phyloP scores from a whole-genome alignment of 208 protist genomes.

The Leishmania gerbilli region DNA sequence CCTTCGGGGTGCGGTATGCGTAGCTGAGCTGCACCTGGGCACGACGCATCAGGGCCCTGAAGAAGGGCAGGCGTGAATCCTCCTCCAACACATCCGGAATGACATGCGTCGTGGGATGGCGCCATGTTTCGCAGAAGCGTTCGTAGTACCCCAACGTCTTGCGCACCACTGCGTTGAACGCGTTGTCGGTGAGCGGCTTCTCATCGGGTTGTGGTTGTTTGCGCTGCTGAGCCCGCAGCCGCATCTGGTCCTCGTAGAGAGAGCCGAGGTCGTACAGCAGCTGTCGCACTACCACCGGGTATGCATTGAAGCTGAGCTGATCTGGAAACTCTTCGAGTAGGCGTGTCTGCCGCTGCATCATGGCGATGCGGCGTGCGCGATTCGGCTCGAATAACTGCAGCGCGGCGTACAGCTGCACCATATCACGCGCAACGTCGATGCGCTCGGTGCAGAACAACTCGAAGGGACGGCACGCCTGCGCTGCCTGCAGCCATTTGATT shows the following conservation, averaged over 20 bases:
- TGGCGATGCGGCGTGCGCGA: conserved; percentile 62
- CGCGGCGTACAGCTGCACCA: conserved; percentile 57
- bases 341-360: conserved; percentile 70
- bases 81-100: conserved; percentile 66
- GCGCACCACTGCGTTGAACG: conserved; percentile 68
- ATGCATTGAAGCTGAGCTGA: conserved; percentile 89
- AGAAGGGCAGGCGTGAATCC: conserved; percentile 80
- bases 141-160: conserved; percentile 58
- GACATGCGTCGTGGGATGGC: conserved; percentile 41
- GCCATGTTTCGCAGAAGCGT: conserved; percentile 85
- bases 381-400: conserved; percentile 72
- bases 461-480: conserved; percentile 80
- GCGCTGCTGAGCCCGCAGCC: conserved; percentile 71
- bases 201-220: conserved; percentile 38
- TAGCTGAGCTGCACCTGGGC: conserved; percentile 67
- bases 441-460: conserved; percentile 84
- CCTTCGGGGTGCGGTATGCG: conserved; percentile 45
- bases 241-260: conserved; percentile 71
- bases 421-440: conserved; percentile 78
- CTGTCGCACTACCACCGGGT: conserved; percentile 79
- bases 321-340: conserved; percentile 70
- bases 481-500: conserved; percentile 63
- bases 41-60: conserved; percentile 71
- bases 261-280: conserved; percentile 84
- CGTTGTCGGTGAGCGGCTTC: conserved; percentile 65